Evolutionary conservation across 1,284 basidiomycete species (phyloP), one percentile per base, ranked within the genome.

Genomic region (Wolfiporia cocos): DNA sequence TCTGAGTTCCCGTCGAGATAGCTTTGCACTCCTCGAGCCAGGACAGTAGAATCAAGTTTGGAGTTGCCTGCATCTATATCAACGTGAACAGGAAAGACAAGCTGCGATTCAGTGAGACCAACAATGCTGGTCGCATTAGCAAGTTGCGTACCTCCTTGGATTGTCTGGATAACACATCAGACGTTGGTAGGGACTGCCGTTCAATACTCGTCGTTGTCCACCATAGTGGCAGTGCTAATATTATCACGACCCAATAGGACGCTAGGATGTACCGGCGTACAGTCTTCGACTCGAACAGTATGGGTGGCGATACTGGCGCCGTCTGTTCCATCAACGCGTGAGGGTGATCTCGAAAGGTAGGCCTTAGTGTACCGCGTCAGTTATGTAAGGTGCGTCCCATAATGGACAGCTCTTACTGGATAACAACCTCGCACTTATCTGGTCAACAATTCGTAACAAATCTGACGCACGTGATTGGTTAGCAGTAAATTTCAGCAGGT

Each of bases 201-300:
- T 91, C 75, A 30, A 95, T 92, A 48, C 85, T 86, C 2, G 92
- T 95, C 18, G 86, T 83, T 35, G 69, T 72, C 89, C 88, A 95
- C 92, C 92, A 96, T 34, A 88, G 71, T 3, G 92, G 92, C 15
- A 90, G 44, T 1, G 82, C 81, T 5, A 88, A 63, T 18, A 92
- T 49, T 18, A 93, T 70, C 24, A 90, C 66, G 22, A 74, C 46
- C 74, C 90, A 90, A 60, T 93, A 94, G 0, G 84, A 77, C 4
- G 71, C 61, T 43, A 91, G 69, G 44, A 89, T 80, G 34, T 63
- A 64, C 50, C 80, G 64, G 39, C 81, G 70, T 43, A 70, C 65
- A 34, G 50, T 52, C 46, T 64, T 55, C 19, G 66, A 63, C 54
- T 85, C 74, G 52, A 75, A 78, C 65, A 14, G 32, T 7, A 22